These are phyloP conservation scores for Panaeolus cyanescens DNA, from an alignment of 768 basidiomycete genomes.

Conservation along the genomic window DNA sequence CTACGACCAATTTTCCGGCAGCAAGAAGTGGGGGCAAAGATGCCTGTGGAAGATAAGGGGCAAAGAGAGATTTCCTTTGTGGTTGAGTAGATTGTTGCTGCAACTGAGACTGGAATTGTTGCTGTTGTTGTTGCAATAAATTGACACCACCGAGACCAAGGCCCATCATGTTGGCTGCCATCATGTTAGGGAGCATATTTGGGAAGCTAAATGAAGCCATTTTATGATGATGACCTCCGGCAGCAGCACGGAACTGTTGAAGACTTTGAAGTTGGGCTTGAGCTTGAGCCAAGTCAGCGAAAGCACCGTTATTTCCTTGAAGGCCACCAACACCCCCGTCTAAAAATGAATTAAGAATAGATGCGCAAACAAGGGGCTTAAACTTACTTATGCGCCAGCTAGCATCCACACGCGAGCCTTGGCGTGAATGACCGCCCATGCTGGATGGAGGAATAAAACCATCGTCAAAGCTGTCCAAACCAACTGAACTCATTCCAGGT, in stretches of 20 bases:
- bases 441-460: constrained; percentile 65
- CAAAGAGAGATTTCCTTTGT: constrained; percentile 97
- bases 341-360: constrained; percentile 27
- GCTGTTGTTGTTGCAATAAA: constrained; percentile 89
- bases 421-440: constrained; percentile 72
- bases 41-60: constrained; percentile 97
- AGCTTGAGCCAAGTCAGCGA: constrained; percentile 91
- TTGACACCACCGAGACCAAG: constrained; percentile 80
- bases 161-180: constrained; percentile 97
- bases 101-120: constrained; percentile 93
- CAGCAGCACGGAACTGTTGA: constrained; percentile 95
- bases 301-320: constrained; percentile 57
- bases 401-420: constrained; percentile 74
- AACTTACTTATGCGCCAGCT: constrained; percentile 89
- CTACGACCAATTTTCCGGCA: constrained; percentile 97
- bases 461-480: constrained; percentile 77
- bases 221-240: constrained; percentile 93
- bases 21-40: constrained; percentile 95
- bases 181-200: constrained; percentile 96
- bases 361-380: neutral
- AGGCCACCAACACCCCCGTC: constrained; percentile 77
- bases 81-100: constrained; percentile 92
- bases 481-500: constrained; percentile 40
- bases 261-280: constrained; percentile 96
- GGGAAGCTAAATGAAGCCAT: constrained; percentile 98